Evolutionary conservation across 345 rosid genomes (phyloP).

Genomic region (Microcos paniculata): DNA sequence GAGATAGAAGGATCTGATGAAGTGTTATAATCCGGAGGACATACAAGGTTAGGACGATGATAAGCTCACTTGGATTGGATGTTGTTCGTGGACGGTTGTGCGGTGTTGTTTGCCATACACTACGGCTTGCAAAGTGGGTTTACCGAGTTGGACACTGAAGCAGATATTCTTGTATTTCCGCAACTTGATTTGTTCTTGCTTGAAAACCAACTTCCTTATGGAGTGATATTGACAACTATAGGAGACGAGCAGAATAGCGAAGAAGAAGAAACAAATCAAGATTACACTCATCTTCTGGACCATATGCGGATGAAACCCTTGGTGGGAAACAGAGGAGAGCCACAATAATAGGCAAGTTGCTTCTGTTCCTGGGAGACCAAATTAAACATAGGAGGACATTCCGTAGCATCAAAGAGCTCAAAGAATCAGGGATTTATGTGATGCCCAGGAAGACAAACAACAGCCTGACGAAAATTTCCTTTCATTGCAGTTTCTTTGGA

Average conservation of each 20-base stretch:
- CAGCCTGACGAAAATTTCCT: not conserved
- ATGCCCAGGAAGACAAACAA: not conserved
- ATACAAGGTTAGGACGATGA: not conserved
- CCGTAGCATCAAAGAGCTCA: not conserved
- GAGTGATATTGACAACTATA: not conserved
- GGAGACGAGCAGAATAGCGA: not conserved
- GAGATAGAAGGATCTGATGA: not conserved
- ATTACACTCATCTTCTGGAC: conserved; percentile 25
- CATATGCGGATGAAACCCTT: not conserved
- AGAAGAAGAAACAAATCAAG: too few species aligned
- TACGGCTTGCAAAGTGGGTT: not conserved
- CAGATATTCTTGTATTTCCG: not conserved
- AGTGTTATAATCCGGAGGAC: not conserved
- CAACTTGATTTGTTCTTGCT: conserved; percentile 23
- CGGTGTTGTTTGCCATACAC: not conserved
- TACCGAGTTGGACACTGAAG: not conserved
- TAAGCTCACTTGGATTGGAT: conserved; percentile 14
- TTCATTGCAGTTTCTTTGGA: not conserved
- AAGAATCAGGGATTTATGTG: not conserved
- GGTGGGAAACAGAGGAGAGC: not conserved
- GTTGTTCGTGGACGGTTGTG: conserved; percentile 25
- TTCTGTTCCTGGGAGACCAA: not conserved
- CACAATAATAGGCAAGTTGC: not conserved
- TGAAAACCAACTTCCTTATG: conserved; percentile 29
- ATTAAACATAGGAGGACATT: not conserved